Percentiles rank a stretch among this genome's conserved stretches.
Evolutionary conservation across 176 grass and related monocot genomes (phyloP).

Genomic region (Cenchrus americanus): DNA sequence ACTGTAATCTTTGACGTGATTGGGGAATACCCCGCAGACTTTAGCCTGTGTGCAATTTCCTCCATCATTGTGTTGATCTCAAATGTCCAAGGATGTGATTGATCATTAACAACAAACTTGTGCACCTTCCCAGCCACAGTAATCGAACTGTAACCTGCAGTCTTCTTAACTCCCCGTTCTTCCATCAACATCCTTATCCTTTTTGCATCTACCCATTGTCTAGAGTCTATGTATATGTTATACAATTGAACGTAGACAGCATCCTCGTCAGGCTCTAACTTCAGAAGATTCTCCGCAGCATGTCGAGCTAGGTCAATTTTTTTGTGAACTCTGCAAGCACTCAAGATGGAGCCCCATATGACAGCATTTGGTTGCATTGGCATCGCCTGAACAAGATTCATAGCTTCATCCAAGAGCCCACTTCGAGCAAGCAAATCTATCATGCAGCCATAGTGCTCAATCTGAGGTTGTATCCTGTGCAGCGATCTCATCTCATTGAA

Average conservation of each 20-base stretch:
- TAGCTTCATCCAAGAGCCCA: constrained; percentile 61
- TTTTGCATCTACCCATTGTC: constrained; percentile 58
- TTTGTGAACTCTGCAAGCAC: constrained; percentile 60
- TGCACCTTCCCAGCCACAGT: constrained; percentile 65
- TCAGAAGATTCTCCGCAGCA: constrained; percentile 62
- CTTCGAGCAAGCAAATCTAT: constrained; percentile 74
- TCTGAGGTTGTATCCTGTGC: constrained; percentile 53
- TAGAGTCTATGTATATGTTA: constrained; percentile 71
- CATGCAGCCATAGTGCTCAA: constrained; percentile 86
- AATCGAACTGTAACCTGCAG: constrained; percentile 77
- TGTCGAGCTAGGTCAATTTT: constrained; percentile 48
- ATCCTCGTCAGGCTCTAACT: constrained; percentile 63
- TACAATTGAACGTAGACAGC: constrained; percentile 74
- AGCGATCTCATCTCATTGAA: constrained; percentile 67
- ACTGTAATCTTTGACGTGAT: constrained; percentile 53
- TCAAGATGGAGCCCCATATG: constrained; percentile 69
- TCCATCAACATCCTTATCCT: constrained; percentile 73
- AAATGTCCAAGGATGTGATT: constrained; percentile 51
- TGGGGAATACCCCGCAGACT: constrained; percentile 50
- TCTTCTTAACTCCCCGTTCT: constrained; percentile 64
- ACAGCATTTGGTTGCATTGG: constrained; percentile 70
- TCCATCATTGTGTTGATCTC: constrained; percentile 63
- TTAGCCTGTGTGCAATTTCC: constrained; percentile 52
- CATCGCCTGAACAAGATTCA: constrained; percentile 61
- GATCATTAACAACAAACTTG: constrained; percentile 66